Percentiles rank a stretch among this genome's conserved stretches.
Evolutionary conservation across 805 yeast species (phyloP).

Genomic region (Myxozyma monticola): DNA sequence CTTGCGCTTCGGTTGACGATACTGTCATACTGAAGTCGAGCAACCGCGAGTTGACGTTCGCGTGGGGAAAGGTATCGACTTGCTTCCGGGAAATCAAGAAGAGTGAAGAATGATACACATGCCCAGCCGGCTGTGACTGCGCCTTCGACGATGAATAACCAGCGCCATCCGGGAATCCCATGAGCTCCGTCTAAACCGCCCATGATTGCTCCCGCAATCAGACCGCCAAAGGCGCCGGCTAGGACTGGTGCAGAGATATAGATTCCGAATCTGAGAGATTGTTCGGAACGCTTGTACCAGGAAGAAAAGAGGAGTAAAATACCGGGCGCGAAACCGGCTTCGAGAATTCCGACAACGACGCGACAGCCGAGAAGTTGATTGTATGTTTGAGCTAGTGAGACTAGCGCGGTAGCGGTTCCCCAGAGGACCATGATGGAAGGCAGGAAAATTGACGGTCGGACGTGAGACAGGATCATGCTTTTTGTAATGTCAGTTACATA

Average conservation of each 20-base stretch:
- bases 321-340: conserved; percentile 52
- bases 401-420: conserved; percentile 49
- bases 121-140: conserved; percentile 50
- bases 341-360: conserved; percentile 49
- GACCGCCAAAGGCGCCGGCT: conserved; percentile 57
- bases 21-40: conserved; percentile 31
- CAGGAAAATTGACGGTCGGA: conserved; percentile 53
- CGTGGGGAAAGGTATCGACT: conserved; percentile 50
- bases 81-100: conserved; percentile 56
- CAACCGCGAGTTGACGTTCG: conserved; percentile 47
- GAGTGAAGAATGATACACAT: conserved; percentile 47
- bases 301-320: conserved; percentile 53
- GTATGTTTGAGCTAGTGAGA: conserved; percentile 47
- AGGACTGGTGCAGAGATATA: conserved; percentile 51
- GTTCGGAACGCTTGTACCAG: conserved; percentile 55
- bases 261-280: conserved; percentile 52
- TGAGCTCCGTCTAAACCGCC: conserved; percentile 44
- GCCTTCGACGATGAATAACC: conserved; percentile 60
- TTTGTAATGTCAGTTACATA: too few relatives aligned
- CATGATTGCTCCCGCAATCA: conserved; percentile 56
- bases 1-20: not conserved
- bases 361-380: conserved; percentile 50
- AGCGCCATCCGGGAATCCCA: conserved; percentile 54
- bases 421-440: conserved; percentile 50
- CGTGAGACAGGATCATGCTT: conserved; percentile 48